These are phyloP conservation scores for Ilyonectria robusta DNA, from an alignment of 2,329 filamentous ascomycete species.

Conservation along the genomic window DNA sequence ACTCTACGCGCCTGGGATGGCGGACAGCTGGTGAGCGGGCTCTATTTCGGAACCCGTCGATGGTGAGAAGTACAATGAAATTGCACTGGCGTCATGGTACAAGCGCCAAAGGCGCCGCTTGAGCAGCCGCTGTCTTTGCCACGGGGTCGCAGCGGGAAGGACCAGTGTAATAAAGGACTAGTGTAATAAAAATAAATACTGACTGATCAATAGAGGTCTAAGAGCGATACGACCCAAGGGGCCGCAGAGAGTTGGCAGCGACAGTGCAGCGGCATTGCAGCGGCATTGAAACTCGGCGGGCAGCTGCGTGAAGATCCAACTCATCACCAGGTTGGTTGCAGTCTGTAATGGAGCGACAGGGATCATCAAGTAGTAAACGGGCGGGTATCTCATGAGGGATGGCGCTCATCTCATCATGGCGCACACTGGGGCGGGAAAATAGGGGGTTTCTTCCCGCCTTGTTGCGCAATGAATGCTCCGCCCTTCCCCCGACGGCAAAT, in stretches of 20 bases:
- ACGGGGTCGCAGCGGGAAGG: slow-evolving; percentile 20
- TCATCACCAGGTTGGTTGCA: slow-evolving; percentile 15
- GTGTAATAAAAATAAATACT: neutral
- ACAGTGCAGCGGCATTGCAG: neutral
- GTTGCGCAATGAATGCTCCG: slow-evolving; percentile 1
- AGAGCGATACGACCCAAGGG: slow-evolving; percentile 7
- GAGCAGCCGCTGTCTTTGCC: slow-evolving; percentile 12
- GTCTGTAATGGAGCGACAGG: slow-evolving; percentile 2
- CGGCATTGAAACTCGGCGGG: slow-evolving; percentile 4
- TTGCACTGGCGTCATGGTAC: slow-evolving; percentile 22
- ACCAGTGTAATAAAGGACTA: slow-evolving; percentile 13
- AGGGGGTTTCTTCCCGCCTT: slow-evolving; percentile 13
- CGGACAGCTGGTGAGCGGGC: neutral
- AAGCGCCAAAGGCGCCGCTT: neutral
- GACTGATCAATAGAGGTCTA: slow-evolving; percentile 7
- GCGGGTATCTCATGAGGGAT: slow-evolving; percentile 21
- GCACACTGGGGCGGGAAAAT: neutral
- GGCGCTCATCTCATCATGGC: slow-evolving; percentile 2
- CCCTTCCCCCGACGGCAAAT: slow-evolving; percentile 17
- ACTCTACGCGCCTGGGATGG: neutral
- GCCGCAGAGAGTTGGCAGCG: neutral
- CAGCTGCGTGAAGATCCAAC: slow-evolving; percentile 28
- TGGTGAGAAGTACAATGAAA: neutral
- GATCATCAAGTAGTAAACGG: neutral
- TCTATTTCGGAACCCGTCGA: neutral